Conservation (phyloP, 2,329 filamentous ascomycete species). For the Arthrobotrys iridis region DNA sequence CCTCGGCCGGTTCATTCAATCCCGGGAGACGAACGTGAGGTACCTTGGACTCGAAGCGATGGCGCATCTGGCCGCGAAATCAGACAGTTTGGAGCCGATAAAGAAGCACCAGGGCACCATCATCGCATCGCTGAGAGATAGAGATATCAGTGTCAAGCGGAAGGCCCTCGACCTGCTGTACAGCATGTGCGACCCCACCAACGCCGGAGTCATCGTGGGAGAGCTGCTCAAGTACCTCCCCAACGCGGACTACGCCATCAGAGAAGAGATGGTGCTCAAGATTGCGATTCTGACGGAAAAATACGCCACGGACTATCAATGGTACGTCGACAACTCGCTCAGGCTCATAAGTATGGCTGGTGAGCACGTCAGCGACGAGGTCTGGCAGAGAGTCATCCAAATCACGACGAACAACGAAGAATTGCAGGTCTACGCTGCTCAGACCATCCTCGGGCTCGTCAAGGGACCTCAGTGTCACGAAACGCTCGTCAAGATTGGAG, state of each 20-base stretch:
- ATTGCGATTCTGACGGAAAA: constrained; percentile 98
- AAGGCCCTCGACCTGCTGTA: constrained; percentile 96
- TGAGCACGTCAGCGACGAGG: constrained; percentile 97
- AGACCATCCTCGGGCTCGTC: constrained; percentile 90
- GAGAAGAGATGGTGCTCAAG: constrained; percentile 99
- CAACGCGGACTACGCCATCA: constrained; percentile 95
- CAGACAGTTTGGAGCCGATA: constrained; percentile 94
- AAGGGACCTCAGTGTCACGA: constrained; percentile 95
- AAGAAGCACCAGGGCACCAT: constrained; percentile 98
- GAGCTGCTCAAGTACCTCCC: constrained; percentile 94
- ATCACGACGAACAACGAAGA: constrained; percentile 99
- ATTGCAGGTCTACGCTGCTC: constrained; percentile 92
- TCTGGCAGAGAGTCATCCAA: constrained; percentile 98
- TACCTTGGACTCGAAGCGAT: constrained; percentile 97
- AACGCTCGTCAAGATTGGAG: constrained; percentile 96
- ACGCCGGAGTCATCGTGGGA: constrained; percentile 89
- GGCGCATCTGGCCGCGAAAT: constrained; percentile 93
- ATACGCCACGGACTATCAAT: constrained; percentile 97
- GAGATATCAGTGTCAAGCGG: constrained; percentile 94
- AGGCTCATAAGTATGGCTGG: constrained; percentile 94
- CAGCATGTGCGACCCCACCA: constrained; percentile 99
- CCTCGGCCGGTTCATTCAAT: constrained; percentile 94
- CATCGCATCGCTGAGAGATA: constrained; percentile 88
- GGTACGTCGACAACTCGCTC: constrained; percentile 98
- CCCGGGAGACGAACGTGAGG: constrained; percentile 93